phyloP scores from a whole-genome alignment of 306 rosid species.

The Vigna angularis region DNA sequence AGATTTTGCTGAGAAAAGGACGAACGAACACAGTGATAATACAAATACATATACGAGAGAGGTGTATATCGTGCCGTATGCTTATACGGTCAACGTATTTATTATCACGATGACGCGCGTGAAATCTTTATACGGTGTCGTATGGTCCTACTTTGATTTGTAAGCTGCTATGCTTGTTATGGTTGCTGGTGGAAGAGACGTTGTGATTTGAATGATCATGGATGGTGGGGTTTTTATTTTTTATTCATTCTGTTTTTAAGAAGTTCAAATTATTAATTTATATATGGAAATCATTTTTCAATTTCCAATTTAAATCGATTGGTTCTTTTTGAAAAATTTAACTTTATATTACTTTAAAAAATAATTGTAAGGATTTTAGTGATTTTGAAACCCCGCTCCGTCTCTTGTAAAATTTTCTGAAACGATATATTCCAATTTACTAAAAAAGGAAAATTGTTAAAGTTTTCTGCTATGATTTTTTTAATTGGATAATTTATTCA shows the following conservation, averaged over 20 bases:
- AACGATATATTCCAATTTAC: too few relatives aligned
- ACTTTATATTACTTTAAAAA: too few relatives aligned
- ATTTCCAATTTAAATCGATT: too few relatives aligned
- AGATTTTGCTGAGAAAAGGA: slow-evolving; percentile 50
- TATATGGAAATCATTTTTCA: too few relatives aligned
- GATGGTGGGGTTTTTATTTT: background rate
- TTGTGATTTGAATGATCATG: background rate
- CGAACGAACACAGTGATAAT: slow-evolving; percentile 36
- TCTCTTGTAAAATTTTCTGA: too few relatives aligned
- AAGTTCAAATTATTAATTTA: background rate
- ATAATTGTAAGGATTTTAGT: too few relatives aligned
- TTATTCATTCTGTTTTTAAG: background rate
- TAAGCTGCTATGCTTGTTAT: background rate
- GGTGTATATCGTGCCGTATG: background rate
- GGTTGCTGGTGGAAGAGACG: slow-evolving; percentile 6
- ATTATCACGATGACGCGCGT: background rate
- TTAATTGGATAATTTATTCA: too few relatives aligned
- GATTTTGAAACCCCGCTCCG: too few relatives aligned
- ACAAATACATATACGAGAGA: background rate
- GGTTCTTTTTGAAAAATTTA: too few relatives aligned
- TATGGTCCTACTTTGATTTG: background rate
- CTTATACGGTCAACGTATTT: slow-evolving; percentile 47
- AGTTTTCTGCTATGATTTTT: too few relatives aligned
- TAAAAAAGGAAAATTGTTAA: too few relatives aligned
- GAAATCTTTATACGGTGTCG: slow-evolving; percentile 19